phyloP scores from a whole-genome alignment of 768 basidiomycete species.

The Boletus rufocinnamomeus region DNA sequence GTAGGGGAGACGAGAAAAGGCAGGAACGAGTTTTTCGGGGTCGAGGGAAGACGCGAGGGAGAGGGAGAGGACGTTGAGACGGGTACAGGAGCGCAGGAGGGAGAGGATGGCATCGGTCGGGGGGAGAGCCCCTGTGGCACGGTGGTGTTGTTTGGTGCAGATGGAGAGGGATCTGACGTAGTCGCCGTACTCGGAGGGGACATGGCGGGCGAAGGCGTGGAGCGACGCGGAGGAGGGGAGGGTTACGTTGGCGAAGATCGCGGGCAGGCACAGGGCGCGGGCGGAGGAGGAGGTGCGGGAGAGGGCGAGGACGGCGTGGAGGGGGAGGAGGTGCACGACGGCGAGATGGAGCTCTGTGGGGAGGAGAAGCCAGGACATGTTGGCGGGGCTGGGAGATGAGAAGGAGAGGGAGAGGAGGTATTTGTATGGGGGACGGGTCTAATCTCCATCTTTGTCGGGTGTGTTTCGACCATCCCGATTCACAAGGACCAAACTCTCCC shows the following conservation, averaged over 20 bases:
- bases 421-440: not conserved
- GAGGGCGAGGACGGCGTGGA: constrained; percentile 46
- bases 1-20: constrained; percentile 23
- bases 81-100: constrained; percentile 50
- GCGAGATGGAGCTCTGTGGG: constrained; percentile 68
- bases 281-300: constrained; percentile 50
- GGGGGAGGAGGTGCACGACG: constrained; percentile 51
- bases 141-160: constrained; percentile 38
- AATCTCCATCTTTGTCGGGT: constrained; percentile 12
- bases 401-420: not conserved
- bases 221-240: constrained; percentile 50
- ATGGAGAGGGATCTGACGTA: constrained; percentile 53
- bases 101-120: constrained; percentile 50
- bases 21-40: constrained; percentile 19
- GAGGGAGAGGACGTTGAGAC: constrained; percentile 38
- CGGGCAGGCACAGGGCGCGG: constrained; percentile 57
- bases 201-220: constrained; percentile 52
- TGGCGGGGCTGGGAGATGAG: not conserved
- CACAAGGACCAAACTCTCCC: constrained; percentile 17
- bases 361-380: constrained; percentile 52
- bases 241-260: constrained; percentile 59
- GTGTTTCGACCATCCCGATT: constrained; percentile 20
- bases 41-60: constrained; percentile 31
- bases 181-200: constrained; percentile 56
- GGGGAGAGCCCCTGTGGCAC: constrained; percentile 31